A percentile compares a stretch with the other conserved stretches of the same genome.
Evolutionary conservation across 805 yeast genomes (phyloP).

Genomic region (Lipomyces kockii): DNA sequence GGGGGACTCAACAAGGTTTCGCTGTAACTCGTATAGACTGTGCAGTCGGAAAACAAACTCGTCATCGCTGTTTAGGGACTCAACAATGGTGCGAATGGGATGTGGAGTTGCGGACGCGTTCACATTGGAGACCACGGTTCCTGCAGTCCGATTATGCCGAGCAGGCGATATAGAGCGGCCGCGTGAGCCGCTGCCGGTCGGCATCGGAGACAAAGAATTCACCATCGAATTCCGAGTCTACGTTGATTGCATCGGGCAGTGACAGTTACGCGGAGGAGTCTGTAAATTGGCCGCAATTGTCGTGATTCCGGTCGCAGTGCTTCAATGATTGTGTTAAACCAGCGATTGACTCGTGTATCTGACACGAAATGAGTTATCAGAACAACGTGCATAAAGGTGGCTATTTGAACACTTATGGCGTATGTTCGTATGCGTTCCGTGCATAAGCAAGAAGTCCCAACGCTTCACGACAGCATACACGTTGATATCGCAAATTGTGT

Average conservation of each 20-base stretch:
- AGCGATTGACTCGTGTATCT: neutral
- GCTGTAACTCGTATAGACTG: conserved; percentile 36
- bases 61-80: conserved; percentile 29
- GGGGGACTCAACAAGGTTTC: conserved; percentile 35
- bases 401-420: neutral
- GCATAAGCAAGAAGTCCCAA: neutral
- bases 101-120: conserved; percentile 32
- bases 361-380: neutral
- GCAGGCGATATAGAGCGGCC: conserved; percentile 28
- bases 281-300: neutral
- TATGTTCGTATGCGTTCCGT: neutral
- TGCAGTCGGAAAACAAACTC: conserved; percentile 35
- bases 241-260: conserved; percentile 4
- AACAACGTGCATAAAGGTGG: neutral
- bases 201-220: conserved; percentile 20
- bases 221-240: conserved; percentile 37
- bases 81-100: conserved; percentile 31
- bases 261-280: neutral
- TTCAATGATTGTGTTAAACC: neutral
- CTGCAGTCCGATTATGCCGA: conserved; percentile 27
- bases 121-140: conserved; percentile 27
- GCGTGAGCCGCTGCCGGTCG: conserved; percentile 13
- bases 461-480: neutral
- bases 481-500: neutral
- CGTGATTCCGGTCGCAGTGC: neutral